Conservation (phyloP, 2,329 filamentous ascomycete genomes). For the Phaeophleospora eucalypticola region DNA sequence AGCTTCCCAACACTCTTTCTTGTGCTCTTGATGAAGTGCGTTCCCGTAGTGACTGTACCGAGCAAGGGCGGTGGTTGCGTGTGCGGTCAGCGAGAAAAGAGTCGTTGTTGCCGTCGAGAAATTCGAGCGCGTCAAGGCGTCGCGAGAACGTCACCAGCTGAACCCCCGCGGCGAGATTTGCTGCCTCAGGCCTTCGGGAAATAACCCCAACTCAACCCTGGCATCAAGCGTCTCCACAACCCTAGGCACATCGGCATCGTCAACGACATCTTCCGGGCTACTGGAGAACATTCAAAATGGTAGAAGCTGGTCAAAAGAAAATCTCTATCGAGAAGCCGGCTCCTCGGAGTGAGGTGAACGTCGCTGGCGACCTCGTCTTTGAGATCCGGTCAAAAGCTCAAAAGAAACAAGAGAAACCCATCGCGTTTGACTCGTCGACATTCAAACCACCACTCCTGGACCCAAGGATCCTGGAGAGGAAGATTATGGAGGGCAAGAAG, state of each 20-base stretch:
- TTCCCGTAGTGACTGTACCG: too few species aligned
- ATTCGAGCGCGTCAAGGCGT: background rate
- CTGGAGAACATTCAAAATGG: background rate
- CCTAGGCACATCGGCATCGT: background rate
- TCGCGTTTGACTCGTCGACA: constrained; percentile 24
- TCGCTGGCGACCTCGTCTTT: constrained; percentile 7
- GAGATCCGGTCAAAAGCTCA: constrained; percentile 7
- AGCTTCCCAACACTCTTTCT: too few species aligned
- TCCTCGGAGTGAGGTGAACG: constrained; percentile 2
- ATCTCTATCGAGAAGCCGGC: constrained; percentile 1
- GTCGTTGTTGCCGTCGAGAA: background rate
- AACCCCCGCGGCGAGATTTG: background rate
- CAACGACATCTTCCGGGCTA: background rate
- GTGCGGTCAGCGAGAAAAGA: too few species aligned
- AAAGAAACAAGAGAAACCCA: constrained; percentile 6
- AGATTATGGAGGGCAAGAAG: constrained; percentile 3
- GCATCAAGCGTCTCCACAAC: background rate
- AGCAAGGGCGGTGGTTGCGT: too few species aligned
- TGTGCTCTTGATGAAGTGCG: too few species aligned
- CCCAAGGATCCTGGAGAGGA: constrained; percentile 23
- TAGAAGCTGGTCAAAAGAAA: background rate
- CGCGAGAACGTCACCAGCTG: constrained; percentile 1
- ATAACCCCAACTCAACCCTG: too few species aligned
- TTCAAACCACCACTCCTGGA: constrained; percentile 23
- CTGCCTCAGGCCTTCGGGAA: background rate